Evolutionary conservation across 2,329 filamentous ascomycete species (phyloP), one percentile per base, ranked within the genome.

Genomic region (Xylariaceae sp.): DNA sequence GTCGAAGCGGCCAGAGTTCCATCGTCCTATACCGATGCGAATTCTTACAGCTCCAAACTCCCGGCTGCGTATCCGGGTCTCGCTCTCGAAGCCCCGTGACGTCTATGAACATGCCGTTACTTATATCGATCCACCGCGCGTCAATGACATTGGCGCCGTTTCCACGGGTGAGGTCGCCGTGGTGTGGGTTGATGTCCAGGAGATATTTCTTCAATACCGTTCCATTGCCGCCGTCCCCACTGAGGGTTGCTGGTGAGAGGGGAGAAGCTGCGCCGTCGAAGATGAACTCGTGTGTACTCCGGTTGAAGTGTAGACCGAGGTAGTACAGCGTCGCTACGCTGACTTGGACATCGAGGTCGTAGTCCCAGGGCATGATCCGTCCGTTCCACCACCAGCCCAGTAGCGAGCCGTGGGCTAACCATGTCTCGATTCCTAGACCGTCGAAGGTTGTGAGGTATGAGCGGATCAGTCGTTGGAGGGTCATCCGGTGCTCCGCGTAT

Each of bases 331-430:
- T 90, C 31, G 75, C 71, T 48, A 78, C 79, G 15, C 83, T 81
- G 27, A 94, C 83, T 69, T 94, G 89, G 0, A 88, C 87, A 67
- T 95, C 89, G 41, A 94, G 74, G 66, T 95, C 89, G 73, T 83
- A 87, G 67, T 94, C 89, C 88, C 88, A 91, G 1, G 88, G 87
- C 71, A 91, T 82, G 63, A 89, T 83, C 69, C 82, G 71, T 39
- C 75, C 78, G 65, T 90, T 92, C 89, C 89, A 95, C 87, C 87
- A 94, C 89, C 89, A 95, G 11, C 89, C 89, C 18, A 95, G 73
- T 44, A 94, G 71, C 5, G 89, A 90, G 43, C 89, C 89, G 67
- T 95, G 89, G 36, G 89, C 89, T 51, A 95, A 82, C 89, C 89
- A 94, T 0, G 89, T 92, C 69, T 92, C 87, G 54, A 90, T 70